Conservation (phyloP, 179 eudicot genomes). For the Silene vulgaris region DNA sequence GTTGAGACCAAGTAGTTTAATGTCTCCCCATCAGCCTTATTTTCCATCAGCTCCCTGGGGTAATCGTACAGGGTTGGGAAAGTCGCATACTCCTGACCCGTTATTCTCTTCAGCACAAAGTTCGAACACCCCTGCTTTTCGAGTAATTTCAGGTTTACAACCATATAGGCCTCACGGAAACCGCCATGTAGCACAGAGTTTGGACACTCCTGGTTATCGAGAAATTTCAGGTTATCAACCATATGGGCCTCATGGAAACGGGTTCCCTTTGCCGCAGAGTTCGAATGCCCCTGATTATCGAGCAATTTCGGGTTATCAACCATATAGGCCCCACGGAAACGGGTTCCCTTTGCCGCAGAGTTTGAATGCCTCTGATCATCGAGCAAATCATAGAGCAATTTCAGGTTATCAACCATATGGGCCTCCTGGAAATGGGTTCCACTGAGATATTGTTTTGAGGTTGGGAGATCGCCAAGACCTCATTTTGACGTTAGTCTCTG, state of each 20-base stretch:
- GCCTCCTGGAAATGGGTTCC: neutral
- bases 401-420: neutral
- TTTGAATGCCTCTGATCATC: neutral
- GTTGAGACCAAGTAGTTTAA: neutral
- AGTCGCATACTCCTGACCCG: neutral
- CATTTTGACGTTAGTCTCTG: too few species aligned
- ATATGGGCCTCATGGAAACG: neutral
- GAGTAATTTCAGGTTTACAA: neutral
- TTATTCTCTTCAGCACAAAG: neutral
- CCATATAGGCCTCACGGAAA: neutral
- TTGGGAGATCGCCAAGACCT: too few species aligned
- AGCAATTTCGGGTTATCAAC: neutral
- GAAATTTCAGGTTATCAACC: neutral
- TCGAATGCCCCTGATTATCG: neutral
- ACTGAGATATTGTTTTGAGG: too few species aligned
- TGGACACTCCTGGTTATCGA: neutral
- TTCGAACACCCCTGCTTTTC: neutral
- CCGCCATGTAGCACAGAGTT: neutral
- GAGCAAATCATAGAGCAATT: neutral
- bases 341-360: neutral
- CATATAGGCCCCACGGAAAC: neutral
- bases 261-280: neutral
- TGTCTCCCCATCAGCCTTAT: slow-evolving; percentile 20
- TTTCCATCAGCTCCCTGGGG: neutral
- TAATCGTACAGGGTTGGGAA: slow-evolving; percentile 6